These are phyloP conservation scores for Reticulascus tulasneorum DNA, from an alignment of 2,329 filamentous ascomycete genomes.

Conservation along the genomic window DNA sequence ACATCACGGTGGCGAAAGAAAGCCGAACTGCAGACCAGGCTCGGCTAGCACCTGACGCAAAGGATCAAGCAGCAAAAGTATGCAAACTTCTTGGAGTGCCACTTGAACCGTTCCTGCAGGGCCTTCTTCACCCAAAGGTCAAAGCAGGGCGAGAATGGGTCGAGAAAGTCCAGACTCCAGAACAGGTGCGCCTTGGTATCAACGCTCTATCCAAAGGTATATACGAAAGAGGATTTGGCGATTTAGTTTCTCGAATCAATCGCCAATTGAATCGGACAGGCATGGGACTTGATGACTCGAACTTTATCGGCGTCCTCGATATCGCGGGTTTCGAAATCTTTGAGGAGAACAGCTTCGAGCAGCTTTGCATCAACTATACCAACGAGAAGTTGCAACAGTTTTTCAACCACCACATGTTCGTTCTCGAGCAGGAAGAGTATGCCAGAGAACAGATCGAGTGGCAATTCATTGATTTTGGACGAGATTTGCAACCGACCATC, in stretches of 20 bases:
- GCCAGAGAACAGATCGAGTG: slow-evolving; percentile 97
- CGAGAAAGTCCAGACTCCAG: slow-evolving; percentile 95
- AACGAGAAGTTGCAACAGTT: slow-evolving; percentile 99
- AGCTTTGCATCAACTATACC: slow-evolving; percentile 99
- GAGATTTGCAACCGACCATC: slow-evolving; percentile 94
- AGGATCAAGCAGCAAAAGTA: slow-evolving; percentile 70
- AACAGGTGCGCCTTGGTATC: slow-evolving; percentile 85
- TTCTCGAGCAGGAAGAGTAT: slow-evolving; percentile 97
- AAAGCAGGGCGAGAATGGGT: slow-evolving; percentile 98
- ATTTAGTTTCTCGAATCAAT: slow-evolving; percentile 90
- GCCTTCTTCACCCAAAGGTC: slow-evolving; percentile 85
- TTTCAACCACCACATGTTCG: slow-evolving; percentile 99
- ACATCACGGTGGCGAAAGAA: slow-evolving; percentile 85
- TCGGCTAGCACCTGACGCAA: slow-evolving; percentile 70
- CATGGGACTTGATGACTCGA: slow-evolving; percentile 75
- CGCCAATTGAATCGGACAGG: slow-evolving; percentile 82
- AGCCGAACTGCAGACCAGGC: slow-evolving; percentile 90
- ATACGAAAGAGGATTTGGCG: slow-evolving; percentile 92
- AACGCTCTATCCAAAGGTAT: slow-evolving; percentile 95
- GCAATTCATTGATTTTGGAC: slow-evolving; percentile 99
- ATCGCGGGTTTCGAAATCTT: slow-evolving; percentile 99
- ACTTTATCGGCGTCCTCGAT: slow-evolving; percentile 97
- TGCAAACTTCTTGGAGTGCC: slow-evolving; percentile 83
- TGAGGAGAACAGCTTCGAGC: slow-evolving; percentile 96
- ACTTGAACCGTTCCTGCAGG: slow-evolving; percentile 79